phyloP scores from a whole-genome alignment of 2,329 filamentous ascomycete genomes.

The Zasmidium cellare region DNA sequence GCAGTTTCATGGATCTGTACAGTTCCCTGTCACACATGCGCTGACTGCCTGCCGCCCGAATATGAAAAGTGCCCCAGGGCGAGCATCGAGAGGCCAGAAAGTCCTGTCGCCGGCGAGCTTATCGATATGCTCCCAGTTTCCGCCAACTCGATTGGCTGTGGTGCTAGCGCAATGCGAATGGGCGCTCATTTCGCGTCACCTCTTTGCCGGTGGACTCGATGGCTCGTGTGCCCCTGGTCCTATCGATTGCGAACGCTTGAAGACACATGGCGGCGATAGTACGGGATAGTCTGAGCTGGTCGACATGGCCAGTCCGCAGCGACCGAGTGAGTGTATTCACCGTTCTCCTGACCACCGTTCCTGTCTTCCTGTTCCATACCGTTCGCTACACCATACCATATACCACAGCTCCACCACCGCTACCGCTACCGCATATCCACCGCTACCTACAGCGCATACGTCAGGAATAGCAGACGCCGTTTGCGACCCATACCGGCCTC shows the following conservation, averaged over 20 bases:
- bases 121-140: background rate
- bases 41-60: background rate
- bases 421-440: too few species aligned
- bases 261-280: slow-evolving; percentile 6
- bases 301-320: background rate
- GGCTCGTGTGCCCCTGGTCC: slow-evolving; percentile 5
- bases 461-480: slow-evolving; percentile 1
- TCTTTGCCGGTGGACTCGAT: background rate
- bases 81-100: background rate
- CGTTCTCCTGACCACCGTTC: background rate
- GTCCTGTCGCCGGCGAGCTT: background rate
- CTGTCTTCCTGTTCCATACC: background rate
- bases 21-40: background rate
- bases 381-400: background rate
- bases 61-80: background rate
- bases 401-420: background rate
- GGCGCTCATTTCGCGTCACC: background rate
- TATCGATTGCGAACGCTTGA: slow-evolving; percentile 10
- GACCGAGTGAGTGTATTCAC: background rate
- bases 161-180: background rate
- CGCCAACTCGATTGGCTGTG: background rate
- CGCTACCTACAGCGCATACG: slow-evolving; percentile 5
- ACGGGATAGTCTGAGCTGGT: background rate
- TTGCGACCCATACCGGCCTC: background rate
- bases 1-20: background rate